A percentile compares a stretch with the other conserved stretches of the same genome.
These are phyloP conservation scores for Rosa lucieae DNA, from an alignment of 306 rosid genomes.

Conservation along the genomic window DNA sequence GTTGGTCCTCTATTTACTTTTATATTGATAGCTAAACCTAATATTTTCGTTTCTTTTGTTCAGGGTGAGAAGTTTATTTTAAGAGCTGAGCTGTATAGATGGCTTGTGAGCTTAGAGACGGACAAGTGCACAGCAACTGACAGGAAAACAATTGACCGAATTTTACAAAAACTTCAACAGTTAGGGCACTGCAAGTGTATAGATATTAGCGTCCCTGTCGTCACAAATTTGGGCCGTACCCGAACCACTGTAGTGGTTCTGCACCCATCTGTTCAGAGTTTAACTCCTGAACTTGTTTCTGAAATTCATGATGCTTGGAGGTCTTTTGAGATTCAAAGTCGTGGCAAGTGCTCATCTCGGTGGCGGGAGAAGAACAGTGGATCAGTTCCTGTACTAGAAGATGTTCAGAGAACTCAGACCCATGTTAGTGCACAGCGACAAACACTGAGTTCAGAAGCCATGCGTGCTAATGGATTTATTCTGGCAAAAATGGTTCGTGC, in stretches of 20 bases:
- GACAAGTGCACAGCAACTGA: constrained; percentile 61
- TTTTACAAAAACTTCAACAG: constrained; percentile 67
- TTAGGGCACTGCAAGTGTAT: constrained; percentile 66
- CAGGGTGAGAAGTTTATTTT: constrained; percentile 78
- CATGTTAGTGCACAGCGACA: constrained; percentile 39
- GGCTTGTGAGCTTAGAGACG: constrained; percentile 75
- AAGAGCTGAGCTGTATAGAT: constrained; percentile 68
- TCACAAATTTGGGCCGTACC: constrained; percentile 57
- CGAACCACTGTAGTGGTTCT: constrained; percentile 55
- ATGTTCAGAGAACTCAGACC: constrained; percentile 59
- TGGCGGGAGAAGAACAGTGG: constrained; percentile 42
- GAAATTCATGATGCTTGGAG: constrained; percentile 74
- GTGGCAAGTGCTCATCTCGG: constrained; percentile 50
- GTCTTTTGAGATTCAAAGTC: constrained; percentile 64
- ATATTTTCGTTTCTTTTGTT: constrained; percentile 19
- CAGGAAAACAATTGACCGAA: constrained; percentile 71
- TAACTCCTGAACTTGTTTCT: constrained; percentile 65
- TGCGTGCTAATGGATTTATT: constrained; percentile 87
- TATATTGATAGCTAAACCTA: constrained; percentile 10
- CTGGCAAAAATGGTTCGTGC: constrained; percentile 94
- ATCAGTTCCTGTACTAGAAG: constrained; percentile 66
- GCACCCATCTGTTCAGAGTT: constrained; percentile 65
- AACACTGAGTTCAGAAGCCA: constrained; percentile 59
- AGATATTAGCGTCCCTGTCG: constrained; percentile 59
- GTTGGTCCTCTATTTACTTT: constrained; percentile 24